Percentiles rank a stretch among this genome's conserved stretches.
phyloP scores from a whole-genome alignment of 441 rosid species.

The Mallotus repandus region DNA sequence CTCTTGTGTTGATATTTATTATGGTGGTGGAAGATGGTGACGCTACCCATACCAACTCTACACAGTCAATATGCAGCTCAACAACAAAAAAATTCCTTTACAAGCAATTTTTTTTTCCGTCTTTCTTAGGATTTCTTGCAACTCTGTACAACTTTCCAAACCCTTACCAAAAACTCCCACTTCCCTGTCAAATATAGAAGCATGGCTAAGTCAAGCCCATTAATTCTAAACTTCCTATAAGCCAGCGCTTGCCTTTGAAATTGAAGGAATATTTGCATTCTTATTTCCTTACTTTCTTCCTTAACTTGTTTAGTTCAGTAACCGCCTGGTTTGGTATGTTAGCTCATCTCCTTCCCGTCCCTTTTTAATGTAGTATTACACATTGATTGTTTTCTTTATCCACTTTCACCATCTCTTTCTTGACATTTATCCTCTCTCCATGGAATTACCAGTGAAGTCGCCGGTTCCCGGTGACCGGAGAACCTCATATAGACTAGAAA shows the following conservation, averaged over 20 bases:
- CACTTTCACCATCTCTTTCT: constrained; percentile 10
- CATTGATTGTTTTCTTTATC: constrained; percentile 20
- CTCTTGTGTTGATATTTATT: constrained; percentile 25
- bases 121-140: constrained; percentile 29
- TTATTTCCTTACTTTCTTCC: neutral
- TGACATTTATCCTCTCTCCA: constrained; percentile 21
- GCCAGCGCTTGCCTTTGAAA: constrained; percentile 12
- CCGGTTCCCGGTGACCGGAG: constrained; percentile 42
- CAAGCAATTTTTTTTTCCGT: neutral
- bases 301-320: constrained; percentile 26
- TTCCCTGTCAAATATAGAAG: constrained; percentile 1
- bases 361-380: constrained; percentile 25
- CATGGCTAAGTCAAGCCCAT: constrained; percentile 11
- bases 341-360: constrained; percentile 60
- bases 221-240: neutral
- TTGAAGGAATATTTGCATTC: neutral
- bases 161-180: constrained; percentile 29
- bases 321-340: constrained; percentile 66
- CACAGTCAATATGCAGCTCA: constrained; percentile 54
- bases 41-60: constrained; percentile 38
- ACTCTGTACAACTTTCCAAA: constrained; percentile 18
- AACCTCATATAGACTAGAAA: constrained; percentile 48
- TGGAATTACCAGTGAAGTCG: constrained; percentile 66
- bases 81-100: constrained; percentile 26
- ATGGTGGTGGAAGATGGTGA: constrained; percentile 27